phyloP scores from a whole-genome alignment of 306 rosid genomes.

The Morella rubra region DNA sequence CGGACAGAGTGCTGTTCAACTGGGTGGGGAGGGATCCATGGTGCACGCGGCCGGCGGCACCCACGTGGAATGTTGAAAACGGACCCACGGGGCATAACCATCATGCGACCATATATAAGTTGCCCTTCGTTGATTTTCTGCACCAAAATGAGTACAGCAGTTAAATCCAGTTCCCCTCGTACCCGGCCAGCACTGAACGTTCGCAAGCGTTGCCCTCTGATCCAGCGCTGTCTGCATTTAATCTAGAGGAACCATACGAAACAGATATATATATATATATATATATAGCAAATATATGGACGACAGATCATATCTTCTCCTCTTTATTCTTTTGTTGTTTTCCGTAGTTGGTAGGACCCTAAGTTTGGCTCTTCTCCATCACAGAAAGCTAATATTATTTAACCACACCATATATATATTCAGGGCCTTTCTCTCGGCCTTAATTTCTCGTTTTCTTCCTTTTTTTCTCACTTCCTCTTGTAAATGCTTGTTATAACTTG shows the following conservation, averaged over 20 bases:
- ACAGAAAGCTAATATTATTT: neutral
- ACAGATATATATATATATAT: neutral
- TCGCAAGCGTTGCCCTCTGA: neutral
- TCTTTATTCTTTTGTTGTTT: conserved; percentile 26
- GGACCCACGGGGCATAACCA: conserved; percentile 38
- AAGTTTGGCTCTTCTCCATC: neutral
- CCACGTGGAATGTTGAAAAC: conserved; percentile 26
- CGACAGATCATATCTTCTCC: neutral
- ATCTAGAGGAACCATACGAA: neutral
- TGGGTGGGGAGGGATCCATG: conserved; percentile 39
- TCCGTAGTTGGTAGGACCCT: conserved; percentile 30
- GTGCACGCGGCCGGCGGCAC: conserved; percentile 11
- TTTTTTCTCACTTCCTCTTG: neutral
- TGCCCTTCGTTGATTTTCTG: conserved; percentile 18
- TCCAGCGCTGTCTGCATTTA: conserved; percentile 5
- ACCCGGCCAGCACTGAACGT: conserved; percentile 37
- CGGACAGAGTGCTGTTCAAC: conserved; percentile 27
- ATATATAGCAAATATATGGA: neutral
- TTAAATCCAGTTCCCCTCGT: conserved; percentile 64
- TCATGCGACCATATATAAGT: neutral
- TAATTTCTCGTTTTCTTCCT: neutral
- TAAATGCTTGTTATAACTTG: neutral
- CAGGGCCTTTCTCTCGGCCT: neutral
- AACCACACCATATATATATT: neutral
- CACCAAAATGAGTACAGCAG: conserved; percentile 28